These are phyloP conservation scores for Trametopsis cervina DNA, from an alignment of 768 basidiomycete species.

Conservation along the genomic window DNA sequence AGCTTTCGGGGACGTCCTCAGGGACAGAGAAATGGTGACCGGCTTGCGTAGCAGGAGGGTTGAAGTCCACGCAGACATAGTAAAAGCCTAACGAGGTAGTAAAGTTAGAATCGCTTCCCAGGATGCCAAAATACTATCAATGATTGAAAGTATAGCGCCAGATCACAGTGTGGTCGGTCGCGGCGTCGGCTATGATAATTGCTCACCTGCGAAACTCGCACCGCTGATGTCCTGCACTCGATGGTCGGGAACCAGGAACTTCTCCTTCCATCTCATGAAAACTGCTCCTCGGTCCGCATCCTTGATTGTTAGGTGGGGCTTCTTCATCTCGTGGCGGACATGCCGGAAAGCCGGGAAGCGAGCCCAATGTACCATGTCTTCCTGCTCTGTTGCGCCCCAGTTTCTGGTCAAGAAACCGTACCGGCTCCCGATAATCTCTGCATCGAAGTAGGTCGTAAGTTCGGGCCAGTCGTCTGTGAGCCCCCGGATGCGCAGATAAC, in stretches of 20 bases:
- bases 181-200: too few species aligned
- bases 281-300: slow-evolving; percentile 63
- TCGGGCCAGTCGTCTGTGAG: slow-evolving; percentile 94
- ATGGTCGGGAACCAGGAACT: slow-evolving; percentile 93
- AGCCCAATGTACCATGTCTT: slow-evolving; percentile 92
- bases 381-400: slow-evolving; percentile 86
- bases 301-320: slow-evolving; percentile 75
- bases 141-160: too few species aligned
- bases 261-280: slow-evolving; percentile 97
- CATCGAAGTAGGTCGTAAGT: slow-evolving; percentile 94
- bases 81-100: slow-evolving; percentile 66
- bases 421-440: slow-evolving; percentile 87
- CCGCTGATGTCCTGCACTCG: slow-evolving; percentile 90
- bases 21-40: slow-evolving; percentile 11
- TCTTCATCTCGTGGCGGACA: slow-evolving; percentile 70
- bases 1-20: slow-evolving; percentile 10
- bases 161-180: too few species aligned
- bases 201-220: slow-evolving; percentile 89
- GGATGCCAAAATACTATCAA: too few species aligned
- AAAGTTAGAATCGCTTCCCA: not conserved
- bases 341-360: slow-evolving; percentile 88
- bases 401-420: slow-evolving; percentile 88
- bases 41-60: slow-evolving; percentile 35
- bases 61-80: slow-evolving; percentile 92
- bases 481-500: slow-evolving; percentile 89